phyloP scores from a whole-genome alignment of 192 early-diverging fungal species.

The Coemansia sp. region DNA sequence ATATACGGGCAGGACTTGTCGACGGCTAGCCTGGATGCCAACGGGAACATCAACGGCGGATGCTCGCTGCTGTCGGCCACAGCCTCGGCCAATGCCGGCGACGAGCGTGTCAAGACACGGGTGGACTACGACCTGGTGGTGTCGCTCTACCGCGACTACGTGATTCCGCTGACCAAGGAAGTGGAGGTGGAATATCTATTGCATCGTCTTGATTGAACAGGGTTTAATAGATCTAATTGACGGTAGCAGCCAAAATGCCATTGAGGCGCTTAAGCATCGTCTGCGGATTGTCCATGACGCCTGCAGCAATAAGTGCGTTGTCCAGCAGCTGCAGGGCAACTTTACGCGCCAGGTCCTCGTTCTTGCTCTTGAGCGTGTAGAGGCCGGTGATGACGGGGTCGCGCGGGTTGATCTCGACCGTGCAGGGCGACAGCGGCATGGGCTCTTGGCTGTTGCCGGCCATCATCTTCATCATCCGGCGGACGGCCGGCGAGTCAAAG shows the following conservation, averaged over 20 bases:
- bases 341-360: constrained; percentile 65
- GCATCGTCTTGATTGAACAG: constrained; percentile 56
- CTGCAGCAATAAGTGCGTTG: constrained; percentile 75
- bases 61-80: constrained; percentile 12
- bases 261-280: constrained; percentile 76
- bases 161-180: constrained; percentile 96
- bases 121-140: constrained; percentile 84
- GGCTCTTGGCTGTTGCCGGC: constrained; percentile 41
- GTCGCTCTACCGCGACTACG: constrained; percentile 86
- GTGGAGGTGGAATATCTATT: constrained; percentile 95
- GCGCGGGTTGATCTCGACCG: constrained; percentile 71
- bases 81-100: constrained; percentile 16
- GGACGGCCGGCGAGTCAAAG: constrained; percentile 70
- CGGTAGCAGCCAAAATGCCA: constrained; percentile 39
- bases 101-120: constrained; percentile 44
- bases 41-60: constrained; percentile 27
- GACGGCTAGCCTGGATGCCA: constrained; percentile 20
- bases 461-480: constrained; percentile 61
- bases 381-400: constrained; percentile 70
- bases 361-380: constrained; percentile 55
- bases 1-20: constrained; percentile 90
- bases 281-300: constrained; percentile 73
- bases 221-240: constrained; percentile 3
- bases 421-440: constrained; percentile 61
- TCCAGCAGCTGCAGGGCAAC: constrained; percentile 69